These are phyloP conservation scores for Filobasidium wieringae DNA, from an alignment of 768 basidiomycete species.

Conservation along the genomic window DNA sequence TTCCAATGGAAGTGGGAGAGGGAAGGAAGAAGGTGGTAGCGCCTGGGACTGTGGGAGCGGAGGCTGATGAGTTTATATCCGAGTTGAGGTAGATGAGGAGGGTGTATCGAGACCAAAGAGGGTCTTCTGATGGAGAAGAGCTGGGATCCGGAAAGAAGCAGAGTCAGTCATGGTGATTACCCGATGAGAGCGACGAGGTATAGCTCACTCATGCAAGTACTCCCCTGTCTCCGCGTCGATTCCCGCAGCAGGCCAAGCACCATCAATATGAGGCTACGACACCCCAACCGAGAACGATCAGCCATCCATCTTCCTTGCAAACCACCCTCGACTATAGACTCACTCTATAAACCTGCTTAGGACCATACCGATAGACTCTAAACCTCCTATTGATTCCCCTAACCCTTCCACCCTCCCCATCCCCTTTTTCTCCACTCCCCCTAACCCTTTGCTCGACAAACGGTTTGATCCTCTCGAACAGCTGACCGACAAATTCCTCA, in stretches of 20 bases:
- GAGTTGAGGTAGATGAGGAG: slow-evolving; percentile 48
- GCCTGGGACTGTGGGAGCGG: slow-evolving; percentile 35
- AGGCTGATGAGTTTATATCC: slow-evolving; percentile 37
- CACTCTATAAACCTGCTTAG: slow-evolving; percentile 45
- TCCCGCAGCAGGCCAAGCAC: slow-evolving; percentile 48
- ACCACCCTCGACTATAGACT: slow-evolving; percentile 3
- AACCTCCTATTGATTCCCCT: slow-evolving; percentile 47
- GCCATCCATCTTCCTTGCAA: background rate
- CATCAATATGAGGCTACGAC: slow-evolving; percentile 46
- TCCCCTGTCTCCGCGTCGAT: slow-evolving; percentile 42
- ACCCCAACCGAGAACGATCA: background rate
- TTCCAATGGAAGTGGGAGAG: slow-evolving; percentile 39
- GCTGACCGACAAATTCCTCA: slow-evolving; percentile 39
- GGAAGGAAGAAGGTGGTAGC: slow-evolving; percentile 52
- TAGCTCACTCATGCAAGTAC: slow-evolving; percentile 46
- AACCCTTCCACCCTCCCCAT: slow-evolving; percentile 41
- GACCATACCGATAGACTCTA: slow-evolving; percentile 47
- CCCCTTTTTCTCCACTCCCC: slow-evolving; percentile 20
- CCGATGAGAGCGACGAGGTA: background rate
- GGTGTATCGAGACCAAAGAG: slow-evolving; percentile 46
- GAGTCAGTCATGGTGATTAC: background rate
- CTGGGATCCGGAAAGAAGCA: slow-evolving; percentile 4
- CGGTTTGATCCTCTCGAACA: slow-evolving; percentile 43
- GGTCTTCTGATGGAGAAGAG: slow-evolving; percentile 38
- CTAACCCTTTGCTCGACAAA: slow-evolving; percentile 42